Conservation (phyloP, 1,284 basidiomycete species). For the Fomitopsis pinicola region DNA sequence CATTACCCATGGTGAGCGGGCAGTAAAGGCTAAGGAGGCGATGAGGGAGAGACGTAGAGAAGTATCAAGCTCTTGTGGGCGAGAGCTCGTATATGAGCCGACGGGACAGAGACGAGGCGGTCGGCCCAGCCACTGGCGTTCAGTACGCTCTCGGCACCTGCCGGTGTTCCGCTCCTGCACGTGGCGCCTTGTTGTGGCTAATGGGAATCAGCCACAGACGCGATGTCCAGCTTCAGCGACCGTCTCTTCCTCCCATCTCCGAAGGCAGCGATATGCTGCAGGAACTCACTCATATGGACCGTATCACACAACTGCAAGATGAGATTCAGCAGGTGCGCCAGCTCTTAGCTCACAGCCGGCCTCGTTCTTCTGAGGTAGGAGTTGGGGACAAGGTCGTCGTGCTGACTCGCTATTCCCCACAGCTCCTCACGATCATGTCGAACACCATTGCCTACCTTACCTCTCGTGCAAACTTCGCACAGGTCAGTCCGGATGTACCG, state of each 20-base stretch:
- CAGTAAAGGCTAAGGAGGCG: not conserved
- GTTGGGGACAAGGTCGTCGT: too few relatives aligned
- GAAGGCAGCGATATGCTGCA: slow-evolving; percentile 69
- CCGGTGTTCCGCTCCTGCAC: not conserved
- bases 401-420: not conserved
- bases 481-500: slow-evolving; percentile 69
- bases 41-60: not conserved
- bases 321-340: slow-evolving; percentile 71
- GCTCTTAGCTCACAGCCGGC: not conserved
- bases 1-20: slow-evolving; percentile 64
- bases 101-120: not conserved
- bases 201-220: not conserved
- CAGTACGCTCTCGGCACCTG: not conserved
- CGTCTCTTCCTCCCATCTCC: slow-evolving; percentile 4
- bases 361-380: too few relatives aligned
- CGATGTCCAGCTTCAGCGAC: not conserved
- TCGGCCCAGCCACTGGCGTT: not conserved
- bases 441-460: slow-evolving; percentile 73
- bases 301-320: slow-evolving; percentile 85
- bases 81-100: not conserved
- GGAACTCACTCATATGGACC: slow-evolving; percentile 85
- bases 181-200: not conserved
- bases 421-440: slow-evolving; percentile 80
- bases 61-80: not conserved
- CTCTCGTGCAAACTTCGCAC: slow-evolving; percentile 64